Base-by-base conservation (phyloP, 192 early-diverging fungal genomes). In the Coemansia sp. region DNA sequence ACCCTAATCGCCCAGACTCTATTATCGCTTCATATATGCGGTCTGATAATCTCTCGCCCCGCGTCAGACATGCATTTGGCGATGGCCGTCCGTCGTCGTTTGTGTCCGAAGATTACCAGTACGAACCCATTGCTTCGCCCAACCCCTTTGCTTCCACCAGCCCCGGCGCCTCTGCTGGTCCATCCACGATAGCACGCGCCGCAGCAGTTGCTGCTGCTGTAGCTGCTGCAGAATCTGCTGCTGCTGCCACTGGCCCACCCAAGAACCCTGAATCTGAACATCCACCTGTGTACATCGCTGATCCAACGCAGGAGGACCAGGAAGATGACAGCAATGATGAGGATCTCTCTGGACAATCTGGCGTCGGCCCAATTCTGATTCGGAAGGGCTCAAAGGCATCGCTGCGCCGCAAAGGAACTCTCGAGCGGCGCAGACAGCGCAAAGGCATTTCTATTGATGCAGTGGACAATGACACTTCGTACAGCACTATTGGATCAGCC, bases 331-430 rank as follows among this genome's bases (percentile, higher is more conserved):
- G 10, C 10, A 56, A 69, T 12, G 65, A 62, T 32, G 54, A 49
- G 6, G 56, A 58, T 14, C 18, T 54, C 38, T 53, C 52, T 14
- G 50, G 44, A 4, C 54, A 38, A 24, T 19, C 54, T 8, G 65
- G 62, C 1, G 30, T 41, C 2, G 76, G 78, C 0, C 78, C 78
- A 0, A 65, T 81, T 49, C 56, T 81, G 14, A 81, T 81, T 12
- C 72, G 66, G 55, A 81, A 68, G 66, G 69, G 73, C 6, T 81
- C 78, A 26, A 81, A 74, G 60, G 78, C 78, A 3, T 81, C 78
- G 34, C 21, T 74, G 28, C 72, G 78, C 5, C 72, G 78, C 58
- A 81, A 81, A 28, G 63, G 63, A 44, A 81, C 72, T 3, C 16
- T 81, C 0, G 78, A 81, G 65, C 72, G 72, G 2, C 76, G 63